These are phyloP conservation scores for Citrus glauca DNA, from an alignment of 345 rosid species.

Conservation along the genomic window DNA sequence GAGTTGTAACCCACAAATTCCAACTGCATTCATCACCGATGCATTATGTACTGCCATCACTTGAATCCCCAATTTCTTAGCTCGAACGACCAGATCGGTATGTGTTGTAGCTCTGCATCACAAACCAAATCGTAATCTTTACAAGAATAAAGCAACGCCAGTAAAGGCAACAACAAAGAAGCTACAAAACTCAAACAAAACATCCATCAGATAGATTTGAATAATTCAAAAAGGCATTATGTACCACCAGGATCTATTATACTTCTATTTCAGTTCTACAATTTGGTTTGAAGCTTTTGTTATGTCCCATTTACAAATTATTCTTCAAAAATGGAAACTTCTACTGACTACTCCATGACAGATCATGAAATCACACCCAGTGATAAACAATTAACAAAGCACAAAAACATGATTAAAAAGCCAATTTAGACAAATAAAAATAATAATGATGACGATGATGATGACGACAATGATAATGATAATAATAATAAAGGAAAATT, in stretches of 20 bases:
- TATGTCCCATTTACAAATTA: background rate
- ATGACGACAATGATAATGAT: too few relatives aligned
- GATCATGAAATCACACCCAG: background rate
- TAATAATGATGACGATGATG: too few relatives aligned
- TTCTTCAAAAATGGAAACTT: background rate
- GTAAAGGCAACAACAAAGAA: background rate
- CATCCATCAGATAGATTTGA: background rate
- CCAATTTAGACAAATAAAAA: background rate
- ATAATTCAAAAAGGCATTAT: background rate
- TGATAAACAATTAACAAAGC: background rate
- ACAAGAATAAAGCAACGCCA: background rate
- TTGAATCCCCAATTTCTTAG: slow-evolving; percentile 60
- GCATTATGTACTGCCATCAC: slow-evolving; percentile 88
- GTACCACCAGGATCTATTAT: too few relatives aligned
- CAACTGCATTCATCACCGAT: slow-evolving; percentile 91
- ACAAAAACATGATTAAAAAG: background rate
- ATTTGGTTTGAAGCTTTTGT: background rate
- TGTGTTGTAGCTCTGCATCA: slow-evolving; percentile 85
- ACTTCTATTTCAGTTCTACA: too few relatives aligned
- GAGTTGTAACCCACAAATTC: slow-evolving; percentile 86
- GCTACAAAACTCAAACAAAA: background rate
- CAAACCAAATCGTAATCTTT: slow-evolving; percentile 2
- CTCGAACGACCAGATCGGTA: slow-evolving; percentile 88
- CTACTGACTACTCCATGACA: background rate
- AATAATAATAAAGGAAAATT: background rate